These are phyloP conservation scores for Fusarium keratoplasticum DNA, from an alignment of 2,329 filamentous ascomycete genomes.

Conservation along the genomic window DNA sequence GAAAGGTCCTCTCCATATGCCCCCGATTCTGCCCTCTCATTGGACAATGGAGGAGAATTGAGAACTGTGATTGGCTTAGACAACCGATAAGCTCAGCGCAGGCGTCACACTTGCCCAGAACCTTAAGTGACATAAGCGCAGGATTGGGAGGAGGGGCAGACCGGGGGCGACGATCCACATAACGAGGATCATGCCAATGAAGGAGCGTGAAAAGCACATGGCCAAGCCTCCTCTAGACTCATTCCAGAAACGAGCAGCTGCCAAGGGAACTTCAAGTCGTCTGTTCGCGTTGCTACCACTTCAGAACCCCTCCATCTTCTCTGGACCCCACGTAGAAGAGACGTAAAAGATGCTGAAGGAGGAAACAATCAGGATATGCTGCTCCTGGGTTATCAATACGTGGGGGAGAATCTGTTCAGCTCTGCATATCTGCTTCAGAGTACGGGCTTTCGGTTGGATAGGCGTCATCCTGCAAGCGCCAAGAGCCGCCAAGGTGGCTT, in stretches of 20 bases:
- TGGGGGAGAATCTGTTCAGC: slow-evolving; percentile 1
- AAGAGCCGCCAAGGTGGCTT: slow-evolving; percentile 35
- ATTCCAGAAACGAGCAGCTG: slow-evolving; percentile 24
- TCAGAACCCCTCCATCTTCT: slow-evolving; percentile 5
- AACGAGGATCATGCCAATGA: slow-evolving; percentile 11
- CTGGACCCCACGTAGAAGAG: slow-evolving; percentile 5
- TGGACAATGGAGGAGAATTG: slow-evolving; percentile 22
- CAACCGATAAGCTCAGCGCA: slow-evolving; percentile 42
- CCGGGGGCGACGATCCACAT: slow-evolving; percentile 12
- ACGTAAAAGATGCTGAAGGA: slow-evolving; percentile 5
- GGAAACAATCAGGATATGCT: slow-evolving; percentile 12
- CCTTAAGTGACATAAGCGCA: slow-evolving; percentile 38
- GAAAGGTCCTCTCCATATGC: neutral
- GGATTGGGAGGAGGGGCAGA: slow-evolving; percentile 27
- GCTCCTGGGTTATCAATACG: neutral
- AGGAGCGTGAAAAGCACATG: neutral
- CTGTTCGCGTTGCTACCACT: slow-evolving; percentile 1
- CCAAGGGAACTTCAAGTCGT: slow-evolving; percentile 11
- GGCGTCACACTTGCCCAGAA: slow-evolving; percentile 34
- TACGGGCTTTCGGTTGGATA: slow-evolving; percentile 23
- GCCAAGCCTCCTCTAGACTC: slow-evolving; percentile 32
- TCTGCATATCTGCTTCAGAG: slow-evolving; percentile 16
- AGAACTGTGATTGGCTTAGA: slow-evolving; percentile 13
- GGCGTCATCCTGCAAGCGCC: slow-evolving; percentile 36
- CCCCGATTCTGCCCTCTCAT: slow-evolving; percentile 5